Conservation (phyloP, 2,329 filamentous ascomycete species). For the Tolypocladium paradoxum region DNA sequence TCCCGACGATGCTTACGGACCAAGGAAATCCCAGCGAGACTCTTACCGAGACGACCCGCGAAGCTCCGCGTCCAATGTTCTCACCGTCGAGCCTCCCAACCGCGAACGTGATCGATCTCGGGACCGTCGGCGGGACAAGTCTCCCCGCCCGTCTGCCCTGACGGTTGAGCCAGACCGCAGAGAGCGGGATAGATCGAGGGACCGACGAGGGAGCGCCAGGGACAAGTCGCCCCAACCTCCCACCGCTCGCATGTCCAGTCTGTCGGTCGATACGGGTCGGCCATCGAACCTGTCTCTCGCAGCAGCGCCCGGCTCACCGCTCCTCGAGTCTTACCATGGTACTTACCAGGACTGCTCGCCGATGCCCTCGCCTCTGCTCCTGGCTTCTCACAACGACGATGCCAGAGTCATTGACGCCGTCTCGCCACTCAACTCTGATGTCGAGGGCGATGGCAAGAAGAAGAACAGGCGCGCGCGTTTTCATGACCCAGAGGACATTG, state of each 20-base stretch:
- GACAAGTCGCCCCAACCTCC: slow-evolving; percentile 39
- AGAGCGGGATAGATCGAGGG: slow-evolving; percentile 13
- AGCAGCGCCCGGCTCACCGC: slow-evolving; percentile 63
- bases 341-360: slow-evolving; percentile 92
- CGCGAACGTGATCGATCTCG: slow-evolving; percentile 23
- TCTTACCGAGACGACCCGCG: slow-evolving; percentile 24
- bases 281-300: slow-evolving; percentile 32
- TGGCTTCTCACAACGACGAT: slow-evolving; percentile 42
- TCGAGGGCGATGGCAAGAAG: slow-evolving; percentile 30
- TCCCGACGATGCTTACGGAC: slow-evolving; percentile 9
- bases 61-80: slow-evolving; percentile 24
- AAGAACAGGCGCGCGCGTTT: slow-evolving; percentile 57
- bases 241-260: slow-evolving; percentile 37
- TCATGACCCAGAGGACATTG: slow-evolving; percentile 75
- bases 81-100: slow-evolving; percentile 29
- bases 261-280: slow-evolving; percentile 38
- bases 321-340: slow-evolving; percentile 85
- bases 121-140: slow-evolving; percentile 20
- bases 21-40: slow-evolving; percentile 10
- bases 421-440: slow-evolving; percentile 40
- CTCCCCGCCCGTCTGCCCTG: slow-evolving; percentile 11
- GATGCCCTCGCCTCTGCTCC: slow-evolving; percentile 73
- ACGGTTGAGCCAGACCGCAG: slow-evolving; percentile 9
- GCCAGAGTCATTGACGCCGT: slow-evolving; percentile 36
- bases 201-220: slow-evolving; percentile 24